phyloP scores from a whole-genome alignment of 257 asterid species.

The Nicotiana noctiflora region DNA sequence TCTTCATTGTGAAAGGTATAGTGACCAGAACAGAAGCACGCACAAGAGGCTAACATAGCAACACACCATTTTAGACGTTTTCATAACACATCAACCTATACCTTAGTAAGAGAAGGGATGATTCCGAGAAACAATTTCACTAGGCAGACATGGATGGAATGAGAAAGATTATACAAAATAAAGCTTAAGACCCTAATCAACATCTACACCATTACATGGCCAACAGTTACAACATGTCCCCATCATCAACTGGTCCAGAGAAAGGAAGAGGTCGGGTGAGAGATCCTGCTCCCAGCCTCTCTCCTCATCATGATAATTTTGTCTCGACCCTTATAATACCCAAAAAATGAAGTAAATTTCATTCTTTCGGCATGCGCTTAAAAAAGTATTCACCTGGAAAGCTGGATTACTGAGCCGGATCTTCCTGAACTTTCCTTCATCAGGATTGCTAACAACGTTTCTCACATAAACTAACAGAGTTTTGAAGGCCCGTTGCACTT shows the following conservation, averaged over 20 bases:
- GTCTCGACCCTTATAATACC: not conserved
- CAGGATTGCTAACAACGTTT: conserved; percentile 48
- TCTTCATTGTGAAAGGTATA: not conserved
- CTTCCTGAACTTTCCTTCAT: conserved; percentile 60
- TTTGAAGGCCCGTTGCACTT: conserved; percentile 40
- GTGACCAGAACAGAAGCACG: not conserved
- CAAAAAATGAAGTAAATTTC: not conserved
- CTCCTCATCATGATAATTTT: not conserved
- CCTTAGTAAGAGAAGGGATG: not conserved
- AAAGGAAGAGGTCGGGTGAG: not conserved
- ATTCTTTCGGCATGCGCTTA: not conserved
- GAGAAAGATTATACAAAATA: not conserved
- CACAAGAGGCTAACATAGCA: not conserved
- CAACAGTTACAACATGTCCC: not conserved
- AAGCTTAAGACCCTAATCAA: not conserved
- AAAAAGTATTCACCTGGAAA: conserved; percentile 46
- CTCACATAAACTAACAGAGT: conserved; percentile 55
- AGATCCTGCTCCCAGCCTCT: not conserved
- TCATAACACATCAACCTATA: not conserved
- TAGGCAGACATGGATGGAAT: not conserved
- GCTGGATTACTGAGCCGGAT: conserved; percentile 65
- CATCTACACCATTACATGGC: not conserved
- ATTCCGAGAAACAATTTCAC: not conserved
- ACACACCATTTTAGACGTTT: not conserved
- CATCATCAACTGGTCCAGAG: not conserved